Percentiles rank a stretch among this genome's conserved stretches.
Conservation (phyloP, 306 rosid genomes). For the Trifolium pratense region DNA sequence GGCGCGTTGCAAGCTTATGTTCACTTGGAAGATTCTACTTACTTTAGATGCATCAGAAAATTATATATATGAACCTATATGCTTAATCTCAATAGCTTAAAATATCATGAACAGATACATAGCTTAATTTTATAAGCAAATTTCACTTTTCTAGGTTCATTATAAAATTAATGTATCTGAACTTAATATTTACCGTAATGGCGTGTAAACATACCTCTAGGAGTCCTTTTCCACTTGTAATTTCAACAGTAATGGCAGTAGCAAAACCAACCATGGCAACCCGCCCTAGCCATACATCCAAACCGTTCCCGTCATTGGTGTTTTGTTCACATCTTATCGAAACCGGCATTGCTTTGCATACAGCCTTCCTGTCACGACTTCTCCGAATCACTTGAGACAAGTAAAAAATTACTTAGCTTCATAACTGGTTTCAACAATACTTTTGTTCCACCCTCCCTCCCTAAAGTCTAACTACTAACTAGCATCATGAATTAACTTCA, state of each 20-base stretch:
- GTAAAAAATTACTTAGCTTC: conserved; percentile 28
- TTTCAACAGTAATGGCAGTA: conserved; percentile 72
- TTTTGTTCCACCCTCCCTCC: neutral
- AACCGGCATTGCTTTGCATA: conserved; percentile 55
- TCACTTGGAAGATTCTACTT: conserved; percentile 21
- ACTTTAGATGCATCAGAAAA: conserved; percentile 31
- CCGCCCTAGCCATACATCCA: conserved; percentile 92
- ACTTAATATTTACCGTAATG: neutral
- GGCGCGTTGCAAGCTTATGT: conserved; percentile 19
- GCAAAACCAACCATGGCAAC: conserved; percentile 94
- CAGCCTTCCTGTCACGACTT: conserved; percentile 51
- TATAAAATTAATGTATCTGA: too few relatives aligned
- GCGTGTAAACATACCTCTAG: conserved; percentile 64
- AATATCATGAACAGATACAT: conserved; percentile 1
- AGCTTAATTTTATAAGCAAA: too few relatives aligned
- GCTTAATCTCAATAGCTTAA: conserved; percentile 17
- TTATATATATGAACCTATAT: neutral
- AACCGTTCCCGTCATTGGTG: conserved; percentile 54
- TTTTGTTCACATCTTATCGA: conserved; percentile 80
- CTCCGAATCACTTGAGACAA: conserved; percentile 52
- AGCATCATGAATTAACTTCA: neutral
- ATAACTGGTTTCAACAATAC: neutral
- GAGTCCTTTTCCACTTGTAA: conserved; percentile 87
- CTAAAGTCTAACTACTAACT: neutral
- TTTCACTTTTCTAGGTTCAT: too few relatives aligned